phyloP scores from a whole-genome alignment of 2,329 filamentous ascomycete genomes.

The Macrophomina tecta region DNA sequence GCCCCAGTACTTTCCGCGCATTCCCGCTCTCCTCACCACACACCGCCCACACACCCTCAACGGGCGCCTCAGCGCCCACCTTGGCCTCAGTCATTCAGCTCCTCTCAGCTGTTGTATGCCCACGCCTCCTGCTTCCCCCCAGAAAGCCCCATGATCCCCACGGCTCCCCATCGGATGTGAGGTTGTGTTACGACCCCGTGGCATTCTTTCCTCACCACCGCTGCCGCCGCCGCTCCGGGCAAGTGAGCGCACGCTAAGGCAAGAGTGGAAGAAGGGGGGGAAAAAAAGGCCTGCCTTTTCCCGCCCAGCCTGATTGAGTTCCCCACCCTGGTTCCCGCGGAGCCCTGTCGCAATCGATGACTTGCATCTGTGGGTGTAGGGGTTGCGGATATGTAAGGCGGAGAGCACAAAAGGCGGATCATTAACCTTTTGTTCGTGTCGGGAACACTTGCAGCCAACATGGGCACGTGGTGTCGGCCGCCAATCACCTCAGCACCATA shows the following conservation, averaged over 20 bases:
- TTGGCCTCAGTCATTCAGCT: slow-evolving; percentile 7
- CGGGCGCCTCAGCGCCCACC: slow-evolving; percentile 10
- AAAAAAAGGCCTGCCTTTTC: neutral
- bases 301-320: neutral
- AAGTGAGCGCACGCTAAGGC: neutral
- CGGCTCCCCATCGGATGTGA: slow-evolving; percentile 18
- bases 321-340: neutral
- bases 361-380: slow-evolving; percentile 21
- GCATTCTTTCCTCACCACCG: neutral
- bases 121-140: neutral
- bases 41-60: slow-evolving; percentile 8
- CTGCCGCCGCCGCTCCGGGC: neutral
- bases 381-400: neutral
- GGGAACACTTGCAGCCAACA: slow-evolving; percentile 5
- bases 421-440: neutral
- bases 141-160: slow-evolving; percentile 3
- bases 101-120: neutral
- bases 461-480: slow-evolving; percentile 3
- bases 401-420: neutral
- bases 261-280: neutral
- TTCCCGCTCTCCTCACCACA: neutral
- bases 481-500: neutral
- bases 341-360: neutral
- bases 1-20: neutral
- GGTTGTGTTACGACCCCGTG: neutral